Evolutionary conservation across 345 rosid species (phyloP).

Genomic region (Brassica rapa): DNA sequence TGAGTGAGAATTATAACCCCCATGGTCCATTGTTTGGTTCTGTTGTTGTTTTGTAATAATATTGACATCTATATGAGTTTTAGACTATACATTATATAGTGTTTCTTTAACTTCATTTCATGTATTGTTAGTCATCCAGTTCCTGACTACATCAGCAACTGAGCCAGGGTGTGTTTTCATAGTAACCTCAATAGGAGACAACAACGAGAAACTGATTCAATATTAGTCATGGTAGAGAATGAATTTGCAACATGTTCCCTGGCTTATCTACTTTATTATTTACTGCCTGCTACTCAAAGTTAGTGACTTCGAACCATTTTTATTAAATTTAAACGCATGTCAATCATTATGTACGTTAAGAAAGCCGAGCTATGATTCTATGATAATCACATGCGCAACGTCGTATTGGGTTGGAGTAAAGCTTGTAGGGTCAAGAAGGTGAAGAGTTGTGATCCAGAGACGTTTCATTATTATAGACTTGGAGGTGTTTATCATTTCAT

Average conservation of each 20-base stretch:
- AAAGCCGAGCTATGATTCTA: neutral
- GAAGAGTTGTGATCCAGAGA: neutral
- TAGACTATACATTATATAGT: conserved; percentile 28
- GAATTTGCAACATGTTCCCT: conserved; percentile 46
- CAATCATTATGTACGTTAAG: neutral
- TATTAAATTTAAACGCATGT: neutral
- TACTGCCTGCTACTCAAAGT: neutral
- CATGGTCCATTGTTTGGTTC: conserved; percentile 27
- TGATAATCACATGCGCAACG: neutral
- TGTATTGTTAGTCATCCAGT: conserved; percentile 4
- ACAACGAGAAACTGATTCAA: conserved; percentile 53
- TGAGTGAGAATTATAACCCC: conserved; percentile 32
- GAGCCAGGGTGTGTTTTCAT: neutral
- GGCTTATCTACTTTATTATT: neutral
- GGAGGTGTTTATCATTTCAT: neutral
- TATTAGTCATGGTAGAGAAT: conserved; percentile 59
- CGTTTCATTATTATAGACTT: neutral
- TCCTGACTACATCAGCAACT: neutral
- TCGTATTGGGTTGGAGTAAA: neutral
- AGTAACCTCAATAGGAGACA: conserved; percentile 25
- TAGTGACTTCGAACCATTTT: neutral
- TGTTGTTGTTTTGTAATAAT: conserved; percentile 33
- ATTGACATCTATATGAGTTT: conserved; percentile 30
- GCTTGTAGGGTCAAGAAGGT: neutral
- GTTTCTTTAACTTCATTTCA: conserved; percentile 13